Evolutionary conservation across 1,284 basidiomycete genomes (phyloP).

Genomic region (Melampsora abietis-canadensis): DNA sequence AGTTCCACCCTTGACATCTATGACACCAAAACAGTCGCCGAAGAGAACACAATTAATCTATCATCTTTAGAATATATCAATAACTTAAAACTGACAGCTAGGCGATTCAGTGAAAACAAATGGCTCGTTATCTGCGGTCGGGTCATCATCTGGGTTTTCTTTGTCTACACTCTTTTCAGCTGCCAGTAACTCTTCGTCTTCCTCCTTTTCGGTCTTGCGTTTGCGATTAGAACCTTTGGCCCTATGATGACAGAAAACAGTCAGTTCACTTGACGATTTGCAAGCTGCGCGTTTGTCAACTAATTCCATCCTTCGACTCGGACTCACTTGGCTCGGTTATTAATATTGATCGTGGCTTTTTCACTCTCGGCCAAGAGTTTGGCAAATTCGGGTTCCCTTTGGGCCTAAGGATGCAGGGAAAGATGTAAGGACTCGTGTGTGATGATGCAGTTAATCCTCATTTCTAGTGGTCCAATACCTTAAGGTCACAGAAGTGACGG

Average conservation of each 20-base stretch:
- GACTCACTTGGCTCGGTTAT: conserved; percentile 68
- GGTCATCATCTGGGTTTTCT: conserved; percentile 15
- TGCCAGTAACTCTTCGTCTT: conserved; percentile 89
- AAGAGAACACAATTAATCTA: neutral
- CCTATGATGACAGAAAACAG: neutral
- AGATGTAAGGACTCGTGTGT: neutral
- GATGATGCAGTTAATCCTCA: no score
- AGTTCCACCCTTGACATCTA: conserved; percentile 67
- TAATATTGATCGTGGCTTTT: conserved; percentile 69
- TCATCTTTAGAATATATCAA: neutral
- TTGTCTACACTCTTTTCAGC: conserved; percentile 55
- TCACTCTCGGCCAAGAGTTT: conserved; percentile 68
- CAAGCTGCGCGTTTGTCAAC: no score
- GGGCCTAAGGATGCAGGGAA: conserved; percentile 53
- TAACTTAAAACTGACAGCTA: conserved; percentile 61
- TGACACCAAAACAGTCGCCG: neutral
- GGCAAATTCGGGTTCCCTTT: conserved; percentile 90
- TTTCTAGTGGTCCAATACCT: conserved; percentile 52
- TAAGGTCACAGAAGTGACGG: conserved; percentile 69
- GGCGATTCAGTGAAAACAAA: conserved; percentile 90
- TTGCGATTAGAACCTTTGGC: conserved; percentile 67
- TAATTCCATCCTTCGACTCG: no score
- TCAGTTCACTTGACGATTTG: no score
- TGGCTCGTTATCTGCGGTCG: conserved; percentile 64
- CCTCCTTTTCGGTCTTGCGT: conserved; percentile 95